Evolutionary conservation across 129 eudicot genomes (phyloP), one percentile per base, ranked within the genome.

Genomic region (Oenanthe sinensis): DNA sequence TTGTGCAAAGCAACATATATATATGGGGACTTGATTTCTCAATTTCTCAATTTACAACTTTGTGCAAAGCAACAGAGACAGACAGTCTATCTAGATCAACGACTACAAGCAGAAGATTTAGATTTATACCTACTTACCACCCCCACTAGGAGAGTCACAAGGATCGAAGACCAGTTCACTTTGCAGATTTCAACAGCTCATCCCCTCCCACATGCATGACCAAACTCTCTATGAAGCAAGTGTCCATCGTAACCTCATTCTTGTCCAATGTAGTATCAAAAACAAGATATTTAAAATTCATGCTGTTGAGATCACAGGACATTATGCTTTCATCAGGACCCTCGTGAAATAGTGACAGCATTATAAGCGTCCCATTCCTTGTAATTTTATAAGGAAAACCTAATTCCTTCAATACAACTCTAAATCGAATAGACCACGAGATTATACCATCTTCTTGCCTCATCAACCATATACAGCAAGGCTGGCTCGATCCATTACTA

Each of bases 381-480:
- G 79, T 76, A 52, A 76, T 49, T 15, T 19, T 49, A 45, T 49
- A 50, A 9, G 79, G 79, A 28, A 69, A 76, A 45, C 69, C 79
- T 2, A 76, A 11, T 33, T 22, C 6, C 0, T 76, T 76, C 10
- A 76, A 17, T 24, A 28, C 69, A 52, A 76, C 68, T 49, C 10
- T 48, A 17, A 76, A 76, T 6, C 39, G 79, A 8, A 22, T 76
- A 2, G 15, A 50, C 69, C 79, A 76, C 4, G 47, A 47, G 2
- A 75, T 40, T 5, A 20, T 55, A 24, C 42, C 44, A 26, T 28
- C 78, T 26, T 75, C 60, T 28, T 48, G 48, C 62, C 44, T 52
- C 60, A 52, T 52, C 60, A 52, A 52, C 60, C 60, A 71, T 52
- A 52, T 52, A 52, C 60, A 52, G 19, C 60, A 52, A 17, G 60